Percentiles rank a stretch among this genome's conserved stretches.
Evolutionary conservation across 2,329 filamentous ascomycete species (phyloP).

Genomic region (Nemania sp.): DNA sequence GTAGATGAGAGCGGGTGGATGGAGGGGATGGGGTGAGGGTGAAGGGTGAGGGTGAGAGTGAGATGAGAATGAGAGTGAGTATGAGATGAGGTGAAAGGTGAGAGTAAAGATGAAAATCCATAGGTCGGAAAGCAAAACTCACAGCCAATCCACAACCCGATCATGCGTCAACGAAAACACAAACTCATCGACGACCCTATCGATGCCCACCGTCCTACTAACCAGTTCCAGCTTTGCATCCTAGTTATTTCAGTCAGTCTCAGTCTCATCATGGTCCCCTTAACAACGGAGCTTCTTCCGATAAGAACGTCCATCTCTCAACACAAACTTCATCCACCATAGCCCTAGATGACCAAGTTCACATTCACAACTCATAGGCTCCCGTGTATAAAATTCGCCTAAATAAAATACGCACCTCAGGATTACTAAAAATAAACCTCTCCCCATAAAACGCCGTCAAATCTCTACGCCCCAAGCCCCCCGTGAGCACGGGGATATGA

Average conservation of each 20-base stretch:
- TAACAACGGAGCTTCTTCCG: no score
- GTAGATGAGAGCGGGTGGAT: no score
- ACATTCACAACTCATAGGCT: no score
- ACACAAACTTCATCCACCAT: no score
- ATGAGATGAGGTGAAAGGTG: not conserved
- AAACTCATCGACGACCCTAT: constrained; percentile 79
- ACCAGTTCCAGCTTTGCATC: constrained; percentile 77
- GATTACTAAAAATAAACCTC: constrained; percentile 81
- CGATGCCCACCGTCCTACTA: constrained; percentile 77
- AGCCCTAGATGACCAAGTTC: no score
- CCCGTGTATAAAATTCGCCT: no score
- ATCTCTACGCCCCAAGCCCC: constrained; percentile 75
- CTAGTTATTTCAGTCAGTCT: no score
- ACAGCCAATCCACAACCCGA: constrained; percentile 76
- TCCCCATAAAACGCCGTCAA: constrained; percentile 77
- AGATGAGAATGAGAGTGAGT: not conserved
- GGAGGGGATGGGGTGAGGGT: not conserved
- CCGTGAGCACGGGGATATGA: constrained; percentile 75
- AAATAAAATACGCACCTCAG: no score
- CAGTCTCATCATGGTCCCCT: no score
- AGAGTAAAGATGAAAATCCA: not conserved
- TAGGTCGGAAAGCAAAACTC: constrained; percentile 49
- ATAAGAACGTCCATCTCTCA: no score
- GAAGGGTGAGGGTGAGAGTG: not conserved
- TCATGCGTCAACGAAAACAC: constrained; percentile 74